Base-by-base conservation (phyloP, 768 basidiomycete species). In the Hypholoma sublateritium region DNA sequence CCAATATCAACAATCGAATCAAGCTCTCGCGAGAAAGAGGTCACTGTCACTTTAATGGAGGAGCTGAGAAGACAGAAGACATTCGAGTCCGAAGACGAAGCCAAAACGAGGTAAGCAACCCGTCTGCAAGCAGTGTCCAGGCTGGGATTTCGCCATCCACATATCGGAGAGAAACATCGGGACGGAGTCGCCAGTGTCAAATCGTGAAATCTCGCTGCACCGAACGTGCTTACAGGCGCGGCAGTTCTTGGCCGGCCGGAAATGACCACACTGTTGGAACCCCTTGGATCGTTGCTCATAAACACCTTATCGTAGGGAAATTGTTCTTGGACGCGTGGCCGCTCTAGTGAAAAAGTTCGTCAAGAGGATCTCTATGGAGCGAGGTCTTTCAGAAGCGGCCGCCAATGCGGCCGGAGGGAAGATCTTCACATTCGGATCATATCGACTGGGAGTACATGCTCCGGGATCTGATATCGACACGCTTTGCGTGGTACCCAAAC, bases 381-480 rank as follows among this genome's bases (percentile, higher is more conserved):
- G 81, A 39, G 96, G 96, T 6, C 77, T 96, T 45, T 95, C 95
- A 28, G 95, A 98, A 61, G 74, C 88, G 17, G 89, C 93, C 1
- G 95, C 96, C 8, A 83, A 75, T 50, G 87, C 91, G 47, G 93
- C 97, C 8, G 97, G 97, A 50, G 97, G 95, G 61, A 96, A 98
- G 79, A 98, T 99, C 70, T 99, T 94, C 72, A 98, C 97, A 6
- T 99, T 96, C 72, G 97, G 97, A 41, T 98, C 95, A 50, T 98
- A 98, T 79, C 89, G 97, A 65, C 77, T 99, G 48, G 97, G 97
- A 57, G 97, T 98, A 19, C 97, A 98, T 72, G 93, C 93, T 12
- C 97, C 96, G 35, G 91, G 93, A 3, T 81, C 89, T 48, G 96
- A 99, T 83, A 98, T 99, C 70, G 97, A 99, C 77, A 97, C 95